These are phyloP conservation scores for Plasmodium cynomolgi DNA, from an alignment of 169 alveolate species.

Conservation along the genomic window DNA sequence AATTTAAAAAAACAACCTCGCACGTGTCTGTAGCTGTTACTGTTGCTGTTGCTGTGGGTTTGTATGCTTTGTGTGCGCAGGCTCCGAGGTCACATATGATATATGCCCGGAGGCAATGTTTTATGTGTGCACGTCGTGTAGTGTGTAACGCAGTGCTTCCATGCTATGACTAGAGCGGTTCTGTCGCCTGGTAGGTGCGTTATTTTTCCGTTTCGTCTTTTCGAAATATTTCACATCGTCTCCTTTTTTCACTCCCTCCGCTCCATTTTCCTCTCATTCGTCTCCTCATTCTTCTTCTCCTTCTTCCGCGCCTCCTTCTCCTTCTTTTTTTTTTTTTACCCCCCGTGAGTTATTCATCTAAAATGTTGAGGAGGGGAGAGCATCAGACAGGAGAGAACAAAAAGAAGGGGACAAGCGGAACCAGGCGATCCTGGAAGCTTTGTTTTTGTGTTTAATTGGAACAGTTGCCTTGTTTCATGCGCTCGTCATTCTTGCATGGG, in stretches of 20 bases:
- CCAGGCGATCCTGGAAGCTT: not conserved
- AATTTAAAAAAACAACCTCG: not conserved
- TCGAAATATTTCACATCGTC: not conserved
- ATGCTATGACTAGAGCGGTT: not conserved
- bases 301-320: not conserved
- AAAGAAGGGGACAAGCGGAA: not conserved
- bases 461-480: not conserved
- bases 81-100: not conserved
- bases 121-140: not conserved
- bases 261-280: no score
- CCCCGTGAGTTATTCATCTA: not conserved
- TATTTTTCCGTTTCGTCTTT: not conserved
- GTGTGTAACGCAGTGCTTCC: not conserved
- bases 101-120: not conserved
- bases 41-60: not conserved
- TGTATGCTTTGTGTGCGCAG: not conserved
- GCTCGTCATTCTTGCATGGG: not conserved
- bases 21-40: not conserved
- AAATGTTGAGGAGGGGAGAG: not conserved
- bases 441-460: not conserved
- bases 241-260: not conserved
- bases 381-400: not conserved
- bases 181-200: not conserved
- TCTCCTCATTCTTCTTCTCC: no score
- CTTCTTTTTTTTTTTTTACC: not conserved